Base-by-base conservation (phyloP, 2,329 filamentous ascomycete genomes). In the Pseudogymnoascus sp. region DNA sequence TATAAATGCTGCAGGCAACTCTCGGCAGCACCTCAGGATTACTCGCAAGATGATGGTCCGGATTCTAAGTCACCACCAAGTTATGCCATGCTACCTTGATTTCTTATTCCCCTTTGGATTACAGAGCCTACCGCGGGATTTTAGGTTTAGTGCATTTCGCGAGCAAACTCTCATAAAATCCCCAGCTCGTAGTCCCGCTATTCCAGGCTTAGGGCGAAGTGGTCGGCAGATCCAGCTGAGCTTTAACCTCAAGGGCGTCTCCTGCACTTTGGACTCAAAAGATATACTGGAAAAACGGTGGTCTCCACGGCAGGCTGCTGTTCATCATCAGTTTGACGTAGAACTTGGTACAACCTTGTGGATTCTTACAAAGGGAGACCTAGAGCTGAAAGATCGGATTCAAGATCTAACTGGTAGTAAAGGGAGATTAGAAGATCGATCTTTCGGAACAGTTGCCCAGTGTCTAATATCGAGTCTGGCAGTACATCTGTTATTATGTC, bases 281-380 rank as follows among this genome's bases (percentile, higher is more conserved):
- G 3, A 18, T 3, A n/a, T n/a, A 3, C 12, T 1, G 33, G 33
- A 59, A 21, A 55, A 64, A 48, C 31, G 45, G 21, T 71, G 69
- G 69, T 66, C 66, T 25, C 67, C 65, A 37, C 65, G 69, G 0
- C 66, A 70, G 45, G 64, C 64, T n/a, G 67, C 69, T 9, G 29
- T 71, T 13, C 65, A 71, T 58, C 69, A 71, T 55, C 67, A 68
- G 33, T 67, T 71, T 60, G 69, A 71, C 62, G 36, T 69, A 4
- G 62, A 61, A 7, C 58, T 55, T 3, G 69, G 75, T 0, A 75
- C 68, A 1, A 67, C 74, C 0, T 59, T 78, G 2, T 80, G 78
- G 78, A 71, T 80, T 5, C 66, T 77, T 0, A 73, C 73, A 0
- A 75, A 76, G 52, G 76, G 74, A 0, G 64, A 68, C 1, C 58